Evolutionary conservation across 1,284 basidiomycete genomes (phyloP).

Genomic region (Pyrrhoderma noxium): DNA sequence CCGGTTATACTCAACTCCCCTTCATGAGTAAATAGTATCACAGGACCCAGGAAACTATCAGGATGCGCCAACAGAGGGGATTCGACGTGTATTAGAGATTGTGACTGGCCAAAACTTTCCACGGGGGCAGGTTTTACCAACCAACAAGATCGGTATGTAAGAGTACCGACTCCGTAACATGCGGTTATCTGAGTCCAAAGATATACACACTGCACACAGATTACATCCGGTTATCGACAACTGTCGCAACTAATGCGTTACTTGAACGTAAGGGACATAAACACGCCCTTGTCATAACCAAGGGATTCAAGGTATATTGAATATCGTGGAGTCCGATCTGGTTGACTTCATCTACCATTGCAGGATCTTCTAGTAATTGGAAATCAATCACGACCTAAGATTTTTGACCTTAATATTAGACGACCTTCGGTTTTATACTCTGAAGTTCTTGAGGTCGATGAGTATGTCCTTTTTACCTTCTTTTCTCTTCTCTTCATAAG

Average conservation of each 20-base stretch:
- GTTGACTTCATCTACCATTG: conserved; percentile 20
- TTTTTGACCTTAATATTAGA: conserved; percentile 83
- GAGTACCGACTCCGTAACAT: conserved; percentile 5
- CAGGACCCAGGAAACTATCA: conserved; percentile 82
- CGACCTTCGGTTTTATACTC: conserved; percentile 77
- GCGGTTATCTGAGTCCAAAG: too few species aligned
- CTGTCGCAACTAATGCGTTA: conserved; percentile 94
- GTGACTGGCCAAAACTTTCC: conserved; percentile 63
- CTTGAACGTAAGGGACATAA: conserved; percentile 90
- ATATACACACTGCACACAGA: conserved; percentile 41
- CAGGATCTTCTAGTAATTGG: conserved; percentile 82
- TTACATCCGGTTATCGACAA: conserved; percentile 89
- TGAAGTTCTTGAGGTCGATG: conserved; percentile 83
- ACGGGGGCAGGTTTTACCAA: conserved; percentile 61
- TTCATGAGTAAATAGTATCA: conserved; percentile 48
- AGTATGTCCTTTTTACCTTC: conserved; percentile 36
- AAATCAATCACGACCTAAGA: conserved; percentile 87
- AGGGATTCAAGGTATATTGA: conserved; percentile 61
- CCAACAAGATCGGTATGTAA: conserved; percentile 72
- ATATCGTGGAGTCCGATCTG: neutral
- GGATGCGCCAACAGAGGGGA: conserved; percentile 94
- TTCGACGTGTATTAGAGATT: conserved; percentile 82
- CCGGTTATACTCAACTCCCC: neutral
- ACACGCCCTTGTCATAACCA: conserved; percentile 88
- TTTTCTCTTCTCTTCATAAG: too few species aligned